phyloP scores from a whole-genome alignment of 495 filamentous ascomycete species.

The Aspergillus bridgeri region DNA sequence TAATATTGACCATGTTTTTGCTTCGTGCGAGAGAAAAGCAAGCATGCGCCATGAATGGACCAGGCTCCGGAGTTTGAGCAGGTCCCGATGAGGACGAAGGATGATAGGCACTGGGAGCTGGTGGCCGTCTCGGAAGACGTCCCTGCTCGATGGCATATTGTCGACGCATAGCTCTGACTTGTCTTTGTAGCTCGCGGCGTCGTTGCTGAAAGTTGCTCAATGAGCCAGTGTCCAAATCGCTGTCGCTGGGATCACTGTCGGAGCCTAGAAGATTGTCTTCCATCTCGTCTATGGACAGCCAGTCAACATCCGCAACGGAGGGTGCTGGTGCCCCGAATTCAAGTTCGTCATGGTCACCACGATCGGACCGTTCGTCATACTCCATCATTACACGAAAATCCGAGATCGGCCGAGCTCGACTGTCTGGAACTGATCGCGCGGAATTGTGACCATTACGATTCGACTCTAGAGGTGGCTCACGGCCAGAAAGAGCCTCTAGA shows the following conservation, averaged over 20 bases:
- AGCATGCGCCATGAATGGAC: conserved; percentile 67
- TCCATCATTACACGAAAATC: conserved; percentile 51
- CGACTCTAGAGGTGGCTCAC: conserved; percentile 21
- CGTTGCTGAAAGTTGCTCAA: conserved; percentile 25
- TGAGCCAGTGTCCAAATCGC: conserved; percentile 30
- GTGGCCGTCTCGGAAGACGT: conserved; percentile 20
- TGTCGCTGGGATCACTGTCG: conserved; percentile 53
- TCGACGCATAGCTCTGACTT: conserved; percentile 22
- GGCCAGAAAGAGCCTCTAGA: conserved; percentile 25
- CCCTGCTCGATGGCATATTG: conserved; percentile 18
- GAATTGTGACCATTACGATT: conserved; percentile 19
- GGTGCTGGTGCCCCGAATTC: conserved; percentile 11
- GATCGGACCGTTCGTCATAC: conserved; percentile 40
- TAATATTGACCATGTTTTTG: conserved; percentile 81
- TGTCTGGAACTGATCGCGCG: conserved; percentile 3
- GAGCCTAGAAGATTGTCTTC: conserved; percentile 43
- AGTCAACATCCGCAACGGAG: conserved; percentile 25
- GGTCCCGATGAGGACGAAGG: conserved; percentile 16
- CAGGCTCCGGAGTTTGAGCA: conserved; percentile 26
- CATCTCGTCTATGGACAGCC: conserved; percentile 16
- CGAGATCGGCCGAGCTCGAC: conserved; percentile 21
- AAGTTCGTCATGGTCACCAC: conserved; percentile 13
- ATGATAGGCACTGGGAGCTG: conserved; percentile 28
- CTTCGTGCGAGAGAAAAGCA: conserved; percentile 74
- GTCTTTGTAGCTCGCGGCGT: conserved; percentile 29